Evolutionary conservation across 2,329 filamentous ascomycete species (phyloP).

Genomic region (Neofusicoccum sp.): DNA sequence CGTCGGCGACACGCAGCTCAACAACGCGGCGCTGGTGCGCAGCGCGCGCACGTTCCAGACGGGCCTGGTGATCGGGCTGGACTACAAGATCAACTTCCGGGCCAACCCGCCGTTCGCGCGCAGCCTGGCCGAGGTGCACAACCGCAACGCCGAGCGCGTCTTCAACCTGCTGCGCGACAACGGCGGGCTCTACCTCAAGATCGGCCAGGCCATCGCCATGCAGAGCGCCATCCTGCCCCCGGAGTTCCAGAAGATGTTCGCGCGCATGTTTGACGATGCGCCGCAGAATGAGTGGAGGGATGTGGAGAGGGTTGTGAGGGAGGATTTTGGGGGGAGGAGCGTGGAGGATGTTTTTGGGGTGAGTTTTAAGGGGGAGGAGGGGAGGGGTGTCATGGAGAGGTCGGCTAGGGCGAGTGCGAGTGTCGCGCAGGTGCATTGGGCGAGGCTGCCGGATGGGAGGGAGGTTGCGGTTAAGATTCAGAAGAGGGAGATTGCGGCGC

Average conservation of each 20-base stretch:
- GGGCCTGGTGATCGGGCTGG: slow-evolving; percentile 78
- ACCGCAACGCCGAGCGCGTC: slow-evolving; percentile 79
- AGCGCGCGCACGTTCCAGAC: slow-evolving; percentile 79
- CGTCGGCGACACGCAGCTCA: slow-evolving; percentile 70
- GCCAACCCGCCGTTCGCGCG: slow-evolving; percentile 73
- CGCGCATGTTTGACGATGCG: slow-evolving; percentile 96
- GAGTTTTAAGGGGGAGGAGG: slow-evolving; percentile 70
- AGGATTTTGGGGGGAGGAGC: slow-evolving; percentile 83
- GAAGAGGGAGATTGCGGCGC: slow-evolving; percentile 88
- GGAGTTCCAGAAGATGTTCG: slow-evolving; percentile 95
- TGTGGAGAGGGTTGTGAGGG: slow-evolving; percentile 78
- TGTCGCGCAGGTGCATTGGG: slow-evolving; percentile 97
- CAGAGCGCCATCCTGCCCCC: slow-evolving; percentile 91
- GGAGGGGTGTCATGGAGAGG: slow-evolving; percentile 69
- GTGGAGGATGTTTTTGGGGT: slow-evolving; percentile 92
- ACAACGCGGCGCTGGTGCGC: slow-evolving; percentile 77
- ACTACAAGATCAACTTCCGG: slow-evolving; percentile 97
- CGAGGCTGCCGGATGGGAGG: slow-evolving; percentile 77
- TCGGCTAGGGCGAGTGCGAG: slow-evolving; percentile 80
- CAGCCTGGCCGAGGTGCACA: slow-evolving; percentile 76
- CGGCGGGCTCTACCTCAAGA: slow-evolving; percentile 94
- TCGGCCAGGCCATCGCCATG: slow-evolving; percentile 98
- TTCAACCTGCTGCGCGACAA: slow-evolving; percentile 82
- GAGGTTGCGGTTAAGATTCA: slow-evolving; percentile 97
- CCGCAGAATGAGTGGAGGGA: slow-evolving; percentile 89